Conservation (phyloP, 1,284 basidiomycete species). For the Ceratobasidium sp. region DNA sequence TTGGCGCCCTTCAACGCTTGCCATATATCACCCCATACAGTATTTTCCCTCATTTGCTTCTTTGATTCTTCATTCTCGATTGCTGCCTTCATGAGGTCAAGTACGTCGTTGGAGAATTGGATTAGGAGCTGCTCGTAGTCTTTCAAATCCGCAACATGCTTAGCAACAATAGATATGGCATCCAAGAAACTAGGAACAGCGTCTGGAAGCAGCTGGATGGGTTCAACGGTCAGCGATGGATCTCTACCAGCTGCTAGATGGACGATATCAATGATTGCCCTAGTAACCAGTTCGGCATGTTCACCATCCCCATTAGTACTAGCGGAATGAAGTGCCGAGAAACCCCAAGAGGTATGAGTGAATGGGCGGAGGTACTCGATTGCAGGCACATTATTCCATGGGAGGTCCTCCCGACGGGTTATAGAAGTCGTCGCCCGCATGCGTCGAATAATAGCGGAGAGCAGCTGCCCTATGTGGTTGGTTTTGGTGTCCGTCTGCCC, state of each 20-base stretch:
- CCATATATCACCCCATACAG: too few species aligned
- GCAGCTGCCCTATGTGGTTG: not conserved
- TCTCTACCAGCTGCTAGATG: conserved; percentile 3
- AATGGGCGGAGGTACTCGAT: conserved; percentile 9
- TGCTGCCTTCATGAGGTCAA: not conserved
- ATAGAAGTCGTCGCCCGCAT: not conserved
- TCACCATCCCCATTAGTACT: not conserved
- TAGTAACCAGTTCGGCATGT: not conserved
- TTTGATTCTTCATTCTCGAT: not conserved
- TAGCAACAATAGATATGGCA: not conserved
- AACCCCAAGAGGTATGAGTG: not conserved
- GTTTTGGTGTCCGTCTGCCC: not conserved
- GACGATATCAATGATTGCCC: not conserved
- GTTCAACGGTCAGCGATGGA: not conserved
- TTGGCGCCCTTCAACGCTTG: too few species aligned
- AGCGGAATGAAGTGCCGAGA: not conserved
- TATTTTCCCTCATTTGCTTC: not conserved
- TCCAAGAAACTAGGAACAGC: not conserved
- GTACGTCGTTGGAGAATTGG: not conserved
- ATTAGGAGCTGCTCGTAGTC: not conserved
- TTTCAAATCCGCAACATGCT: not conserved
- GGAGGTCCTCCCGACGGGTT: not conserved
- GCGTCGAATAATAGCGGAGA: not conserved
- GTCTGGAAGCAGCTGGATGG: not conserved
- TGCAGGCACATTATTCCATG: conserved; percentile 13